Conservation (phyloP, 768 basidiomycete genomes). For the Lactarius sanguifluus region DNA sequence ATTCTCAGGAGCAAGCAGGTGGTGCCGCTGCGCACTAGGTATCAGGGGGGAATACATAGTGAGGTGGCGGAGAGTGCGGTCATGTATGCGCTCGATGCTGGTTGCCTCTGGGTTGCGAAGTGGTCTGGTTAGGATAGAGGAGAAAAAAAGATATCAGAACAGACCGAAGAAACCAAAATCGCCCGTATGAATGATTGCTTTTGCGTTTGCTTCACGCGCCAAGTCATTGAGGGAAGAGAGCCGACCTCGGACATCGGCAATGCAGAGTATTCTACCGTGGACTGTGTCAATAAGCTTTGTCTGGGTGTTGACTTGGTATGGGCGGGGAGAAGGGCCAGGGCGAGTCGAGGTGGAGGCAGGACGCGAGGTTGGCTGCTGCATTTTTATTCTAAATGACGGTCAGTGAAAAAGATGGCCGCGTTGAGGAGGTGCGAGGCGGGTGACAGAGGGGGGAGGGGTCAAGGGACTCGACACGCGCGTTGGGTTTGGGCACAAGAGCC, state of each 20-base stretch:
- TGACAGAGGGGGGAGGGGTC: background rate
- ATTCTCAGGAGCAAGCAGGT: conserved; percentile 73
- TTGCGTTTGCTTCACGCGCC: conserved; percentile 83
- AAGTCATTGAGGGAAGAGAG: conserved; percentile 88
- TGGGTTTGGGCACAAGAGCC: background rate
- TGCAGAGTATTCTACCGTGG: conserved; percentile 88
- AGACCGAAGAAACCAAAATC: conserved; percentile 98
- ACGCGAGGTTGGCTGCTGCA: conserved; percentile 55
- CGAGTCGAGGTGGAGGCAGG: conserved; percentile 63
- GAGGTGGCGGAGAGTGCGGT: conserved; percentile 93
- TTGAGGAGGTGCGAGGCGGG: background rate
- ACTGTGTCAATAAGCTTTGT: conserved; percentile 75
- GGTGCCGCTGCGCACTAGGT: conserved; percentile 73
- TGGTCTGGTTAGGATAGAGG: conserved; percentile 28
- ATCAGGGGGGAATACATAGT: conserved; percentile 96
- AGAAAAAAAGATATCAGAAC: conserved; percentile 2
- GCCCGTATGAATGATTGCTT: conserved; percentile 94
- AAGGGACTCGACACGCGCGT: conserved; percentile 6
- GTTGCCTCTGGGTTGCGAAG: conserved; percentile 54
- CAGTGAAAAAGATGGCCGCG: background rate
- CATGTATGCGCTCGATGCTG: conserved; percentile 87
- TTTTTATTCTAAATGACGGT: conserved; percentile 19
- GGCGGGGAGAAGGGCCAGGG: conserved; percentile 56
- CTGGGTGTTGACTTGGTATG: conserved; percentile 64
- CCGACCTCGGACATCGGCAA: conserved; percentile 91